Percentiles rank a stretch among this genome's conserved stretches.
Evolutionary conservation across 2,329 filamentous ascomycete genomes (phyloP).

Genomic region (Corniculantispora saksenae): DNA sequence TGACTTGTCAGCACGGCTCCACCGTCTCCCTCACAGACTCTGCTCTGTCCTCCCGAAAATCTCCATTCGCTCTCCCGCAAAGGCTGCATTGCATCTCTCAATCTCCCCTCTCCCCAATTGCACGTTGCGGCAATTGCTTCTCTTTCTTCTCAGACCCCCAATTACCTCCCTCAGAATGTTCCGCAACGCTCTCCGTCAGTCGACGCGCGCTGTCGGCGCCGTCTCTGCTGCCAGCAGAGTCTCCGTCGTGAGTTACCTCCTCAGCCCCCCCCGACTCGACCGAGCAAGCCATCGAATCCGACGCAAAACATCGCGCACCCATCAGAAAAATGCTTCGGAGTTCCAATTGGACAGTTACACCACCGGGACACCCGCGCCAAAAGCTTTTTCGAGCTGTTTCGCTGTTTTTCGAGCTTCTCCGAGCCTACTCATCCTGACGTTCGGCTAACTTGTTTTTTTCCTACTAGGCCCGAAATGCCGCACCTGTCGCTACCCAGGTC

Average conservation of each 20-base stretch:
- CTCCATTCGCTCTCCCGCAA: constrained; percentile 48
- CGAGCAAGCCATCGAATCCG: constrained; percentile 46
- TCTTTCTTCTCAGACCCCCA: constrained; percentile 53
- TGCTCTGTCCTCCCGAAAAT: constrained; percentile 45
- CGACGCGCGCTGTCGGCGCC: constrained; percentile 90
- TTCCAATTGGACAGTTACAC: constrained; percentile 39
- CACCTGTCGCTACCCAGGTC: constrained; percentile 73
- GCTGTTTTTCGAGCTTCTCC: constrained; percentile 23
- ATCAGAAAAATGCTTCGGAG: constrained; percentile 32
- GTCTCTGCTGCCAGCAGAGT: constrained; percentile 90
- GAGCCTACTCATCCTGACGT: constrained; percentile 39
- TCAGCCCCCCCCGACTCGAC: constrained; percentile 41
- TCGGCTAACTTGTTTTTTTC: constrained; percentile 58
- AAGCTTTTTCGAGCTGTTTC: constrained; percentile 40
- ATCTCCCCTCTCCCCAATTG: constrained; percentile 66
- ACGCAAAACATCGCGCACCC: constrained; percentile 37
- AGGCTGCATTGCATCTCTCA: constrained; percentile 52
- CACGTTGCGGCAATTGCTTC: constrained; percentile 63
- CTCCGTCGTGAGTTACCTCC: constrained; percentile 82
- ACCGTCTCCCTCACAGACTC: constrained; percentile 45
- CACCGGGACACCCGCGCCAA: constrained; percentile 21
- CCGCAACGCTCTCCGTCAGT: constrained; percentile 97
- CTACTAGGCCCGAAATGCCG: constrained; percentile 87
- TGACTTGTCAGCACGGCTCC: constrained; percentile 35
- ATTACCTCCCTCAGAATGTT: constrained; percentile 73